phyloP scores from a whole-genome alignment of 2,329 filamentous ascomycete species.

The Aspergillus versicolor region DNA sequence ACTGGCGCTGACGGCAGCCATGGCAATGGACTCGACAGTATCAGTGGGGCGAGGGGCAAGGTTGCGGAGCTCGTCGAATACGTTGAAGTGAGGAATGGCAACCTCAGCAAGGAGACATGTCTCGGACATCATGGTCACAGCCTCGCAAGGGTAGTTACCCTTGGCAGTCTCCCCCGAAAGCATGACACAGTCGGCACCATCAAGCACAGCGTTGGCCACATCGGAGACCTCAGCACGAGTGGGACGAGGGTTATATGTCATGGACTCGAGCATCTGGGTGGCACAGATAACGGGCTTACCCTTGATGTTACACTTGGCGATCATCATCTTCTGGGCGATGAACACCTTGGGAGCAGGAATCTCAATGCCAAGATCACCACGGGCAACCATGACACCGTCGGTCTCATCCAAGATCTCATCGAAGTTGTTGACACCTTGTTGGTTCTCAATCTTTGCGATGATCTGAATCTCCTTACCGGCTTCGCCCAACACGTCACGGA shows the following conservation, averaged over 20 bases:
- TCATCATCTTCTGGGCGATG: conserved; percentile 99
- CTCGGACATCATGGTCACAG: conserved; percentile 97
- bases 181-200: conserved; percentile 99
- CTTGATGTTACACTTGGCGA: conserved; percentile 99
- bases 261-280: conserved; percentile 99
- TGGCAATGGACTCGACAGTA: conserved; percentile 90
- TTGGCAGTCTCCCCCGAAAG: conserved; percentile 98
- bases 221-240: conserved; percentile 98
- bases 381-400: conserved; percentile 99
- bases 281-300: conserved; percentile 99
- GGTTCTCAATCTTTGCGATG: conserved; percentile 99
- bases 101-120: conserved; percentile 96
- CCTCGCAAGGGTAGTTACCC: conserved; percentile 88
- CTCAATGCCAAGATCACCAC: conserved; percentile 97
- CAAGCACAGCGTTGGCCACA: conserved; percentile 95
- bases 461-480: conserved; percentile 97
- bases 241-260: conserved; percentile 99
- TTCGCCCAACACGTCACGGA: conserved; percentile 85
- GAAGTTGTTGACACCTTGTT: conserved; percentile 99
- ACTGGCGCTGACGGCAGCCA: conserved; percentile 93
- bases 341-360: conserved; percentile 98
- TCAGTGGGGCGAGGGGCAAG: conserved; percentile 79
- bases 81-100: conserved; percentile 92
- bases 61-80: conserved; percentile 92
- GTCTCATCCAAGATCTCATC: conserved; percentile 93